Conservation (phyloP, 352 stramenopile genomes). For the Phytopythium vexans region DNA sequence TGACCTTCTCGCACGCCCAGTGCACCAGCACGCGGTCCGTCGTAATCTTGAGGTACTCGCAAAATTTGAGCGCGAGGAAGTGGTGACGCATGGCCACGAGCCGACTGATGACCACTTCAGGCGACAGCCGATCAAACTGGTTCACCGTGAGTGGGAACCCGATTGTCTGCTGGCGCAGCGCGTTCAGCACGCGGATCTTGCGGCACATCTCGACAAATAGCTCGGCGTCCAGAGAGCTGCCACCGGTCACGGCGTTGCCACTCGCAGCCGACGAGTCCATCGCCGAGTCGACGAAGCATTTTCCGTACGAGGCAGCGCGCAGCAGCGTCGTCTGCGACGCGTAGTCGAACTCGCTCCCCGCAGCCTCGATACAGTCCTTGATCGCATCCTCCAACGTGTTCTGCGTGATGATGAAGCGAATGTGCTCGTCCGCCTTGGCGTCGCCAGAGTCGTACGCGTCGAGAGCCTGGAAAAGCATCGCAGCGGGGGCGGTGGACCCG, state of each 20-base stretch:
- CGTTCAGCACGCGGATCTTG: slow-evolving; percentile 89
- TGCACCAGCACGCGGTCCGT: slow-evolving; percentile 87
- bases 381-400: slow-evolving; percentile 82
- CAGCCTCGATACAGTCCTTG: slow-evolving; percentile 86
- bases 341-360: slow-evolving; percentile 85
- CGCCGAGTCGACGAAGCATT: slow-evolving; percentile 81
- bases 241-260: slow-evolving; percentile 6
- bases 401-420: slow-evolving; percentile 83
- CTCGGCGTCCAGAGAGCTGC: slow-evolving; percentile 52
- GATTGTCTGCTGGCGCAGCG: slow-evolving; percentile 72
- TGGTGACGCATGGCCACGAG: slow-evolving; percentile 83
- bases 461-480: slow-evolving; percentile 89
- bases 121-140: slow-evolving; percentile 80
- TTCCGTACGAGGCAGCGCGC: slow-evolving; percentile 86
- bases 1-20: slow-evolving; percentile 90
- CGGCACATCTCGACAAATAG: slow-evolving; percentile 88
- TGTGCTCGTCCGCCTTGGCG: slow-evolving; percentile 87
- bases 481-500: slow-evolving; percentile 80
- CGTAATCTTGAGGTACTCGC: slow-evolving; percentile 85
- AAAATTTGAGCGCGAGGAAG: slow-evolving; percentile 90
- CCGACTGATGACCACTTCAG: slow-evolving; percentile 84
- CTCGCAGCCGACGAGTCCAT: slow-evolving; percentile 30
- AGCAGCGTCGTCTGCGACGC: slow-evolving; percentile 74
- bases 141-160: slow-evolving; percentile 80
- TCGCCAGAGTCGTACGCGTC: slow-evolving; percentile 88